Evolutionary conservation across 1,284 basidiomycete genomes (phyloP).

Genomic region (Leccinum holopus): DNA sequence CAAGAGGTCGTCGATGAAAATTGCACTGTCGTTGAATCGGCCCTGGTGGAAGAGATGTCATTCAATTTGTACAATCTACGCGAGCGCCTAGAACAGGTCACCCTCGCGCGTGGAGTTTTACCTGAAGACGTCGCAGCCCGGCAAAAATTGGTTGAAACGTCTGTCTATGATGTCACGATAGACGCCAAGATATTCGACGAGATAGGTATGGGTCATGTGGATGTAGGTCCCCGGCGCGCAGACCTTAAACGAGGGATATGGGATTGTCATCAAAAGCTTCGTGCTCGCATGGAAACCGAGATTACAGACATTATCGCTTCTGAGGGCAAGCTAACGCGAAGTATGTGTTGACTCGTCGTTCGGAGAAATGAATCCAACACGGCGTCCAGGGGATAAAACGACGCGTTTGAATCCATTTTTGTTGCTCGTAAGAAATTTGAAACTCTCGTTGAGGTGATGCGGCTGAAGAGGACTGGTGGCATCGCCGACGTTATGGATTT

Average conservation of each 20-base stretch:
- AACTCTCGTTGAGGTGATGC: slow-evolving; percentile 87
- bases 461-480: slow-evolving; percentile 76
- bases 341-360: slow-evolving; percentile 15
- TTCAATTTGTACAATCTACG: slow-evolving; percentile 74
- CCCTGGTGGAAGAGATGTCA: slow-evolving; percentile 48
- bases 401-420: slow-evolving; percentile 62
- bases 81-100: slow-evolving; percentile 61
- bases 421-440: slow-evolving; percentile 66
- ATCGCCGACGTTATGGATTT: slow-evolving; percentile 89
- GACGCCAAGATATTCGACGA: slow-evolving; percentile 62
- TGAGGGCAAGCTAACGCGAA: slow-evolving; percentile 34
- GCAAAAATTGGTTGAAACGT: slow-evolving; percentile 81
- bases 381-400: slow-evolving; percentile 10
- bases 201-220: slow-evolving; percentile 53
- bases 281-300: slow-evolving; percentile 53
- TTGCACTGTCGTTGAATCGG: slow-evolving; percentile 12
- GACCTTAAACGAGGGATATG: slow-evolving; percentile 84
- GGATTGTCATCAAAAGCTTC: slow-evolving; percentile 77
- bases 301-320: slow-evolving; percentile 49
- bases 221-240: slow-evolving; percentile 48
- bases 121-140: slow-evolving; percentile 68
- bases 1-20: slow-evolving; percentile 25
- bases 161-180: slow-evolving; percentile 83
- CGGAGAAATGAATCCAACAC: neutral
- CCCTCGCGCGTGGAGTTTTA: slow-evolving; percentile 61